These are phyloP conservation scores for Chytriomyces sp. DNA, from an alignment of 192 early-diverging fungal species.

Conservation along the genomic window DNA sequence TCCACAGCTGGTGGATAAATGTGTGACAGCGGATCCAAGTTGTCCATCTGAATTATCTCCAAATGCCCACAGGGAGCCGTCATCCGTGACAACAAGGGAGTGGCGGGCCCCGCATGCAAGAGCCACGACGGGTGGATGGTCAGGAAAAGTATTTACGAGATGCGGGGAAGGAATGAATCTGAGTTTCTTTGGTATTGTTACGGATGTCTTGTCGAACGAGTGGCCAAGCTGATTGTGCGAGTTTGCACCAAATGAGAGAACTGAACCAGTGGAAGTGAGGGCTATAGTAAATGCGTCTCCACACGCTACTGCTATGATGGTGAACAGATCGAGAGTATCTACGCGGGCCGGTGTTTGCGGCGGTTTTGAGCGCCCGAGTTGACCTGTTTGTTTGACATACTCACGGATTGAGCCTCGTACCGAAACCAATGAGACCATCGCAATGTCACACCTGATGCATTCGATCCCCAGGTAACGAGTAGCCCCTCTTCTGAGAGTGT, in stretches of 20 bases:
- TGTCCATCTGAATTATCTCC: constrained; percentile 13
- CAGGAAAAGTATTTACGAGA: background rate
- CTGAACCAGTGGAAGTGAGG: constrained; percentile 14
- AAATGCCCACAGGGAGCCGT: constrained; percentile 12
- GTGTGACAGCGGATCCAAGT: background rate
- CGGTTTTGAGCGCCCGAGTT: constrained; percentile 7
- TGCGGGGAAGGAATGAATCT: background rate
- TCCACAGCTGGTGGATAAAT: background rate
- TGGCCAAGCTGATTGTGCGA: constrained; percentile 1
- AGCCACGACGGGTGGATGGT: background rate
- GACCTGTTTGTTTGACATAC: no score
- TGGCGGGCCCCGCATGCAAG: constrained; percentile 4
- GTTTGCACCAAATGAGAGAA: constrained; percentile 20
- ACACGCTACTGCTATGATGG: constrained; percentile 5
- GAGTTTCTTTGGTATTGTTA: constrained; percentile 4
- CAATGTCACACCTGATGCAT: background rate
- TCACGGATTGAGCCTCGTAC: no score
- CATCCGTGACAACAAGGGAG: constrained; percentile 1
- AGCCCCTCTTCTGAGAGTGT: constrained; percentile 5
- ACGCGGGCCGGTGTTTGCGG: background rate
- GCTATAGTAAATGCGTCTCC: constrained; percentile 7
- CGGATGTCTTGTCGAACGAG: background rate
- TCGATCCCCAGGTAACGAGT: constrained; percentile 8
- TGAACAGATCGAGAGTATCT: constrained; percentile 18
- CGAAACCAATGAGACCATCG: no score